Base-by-base conservation (phyloP, 2,329 filamentous ascomycete species). In the Kalaharituber pfeilii region DNA sequence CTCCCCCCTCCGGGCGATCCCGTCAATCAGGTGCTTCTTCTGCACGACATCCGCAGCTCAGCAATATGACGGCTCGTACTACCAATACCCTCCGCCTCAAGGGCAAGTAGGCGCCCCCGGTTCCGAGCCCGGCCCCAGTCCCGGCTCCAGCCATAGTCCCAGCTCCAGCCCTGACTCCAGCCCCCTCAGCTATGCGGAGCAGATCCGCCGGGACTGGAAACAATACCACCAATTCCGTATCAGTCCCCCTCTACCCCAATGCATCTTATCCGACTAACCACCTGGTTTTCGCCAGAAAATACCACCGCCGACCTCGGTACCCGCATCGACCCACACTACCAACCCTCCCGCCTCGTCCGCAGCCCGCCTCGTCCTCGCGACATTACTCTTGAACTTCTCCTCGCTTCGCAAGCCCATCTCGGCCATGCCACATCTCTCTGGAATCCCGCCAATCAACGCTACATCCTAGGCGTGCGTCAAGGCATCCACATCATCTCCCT, bases 401-500 rank as follows among this genome's bases (percentile, higher is more conserved):
- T 94, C 73, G 85, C 87, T 47, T 80, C 82, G 28, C 86, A 94
- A 70, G 79, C 80, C 53, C 87, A 94, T 70, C 80, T 96, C 68
- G 91, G 91, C 59, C 91, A 98, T 71, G 78, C 84, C 65, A 89
- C 84, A 0, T 85, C 85, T 58, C 76, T 88, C 50, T 98, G 91
- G 91, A 94, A 98, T 70, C 88, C 91, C 9, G 81, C 80, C 52
- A 98, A 96, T 71, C 82, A 87, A 60, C 79, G 84, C 62, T 96
- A 96, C 71, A 96, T 98, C 67, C 88, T 85, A 67, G 91, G 91
- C 63, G 78, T 94, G 58, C 77, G 91, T 45, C 78, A 91, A 62
- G 86, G 84, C 15, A 81, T 94, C 57, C 89, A 95, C 70, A 87
- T 98, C 67, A 94, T 98, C 68, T 84, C 82, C 8, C 80, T 96